Base-by-base conservation (phyloP, 2,329 filamentous ascomycete species). In the Pseudofabraea citricarpa region DNA sequence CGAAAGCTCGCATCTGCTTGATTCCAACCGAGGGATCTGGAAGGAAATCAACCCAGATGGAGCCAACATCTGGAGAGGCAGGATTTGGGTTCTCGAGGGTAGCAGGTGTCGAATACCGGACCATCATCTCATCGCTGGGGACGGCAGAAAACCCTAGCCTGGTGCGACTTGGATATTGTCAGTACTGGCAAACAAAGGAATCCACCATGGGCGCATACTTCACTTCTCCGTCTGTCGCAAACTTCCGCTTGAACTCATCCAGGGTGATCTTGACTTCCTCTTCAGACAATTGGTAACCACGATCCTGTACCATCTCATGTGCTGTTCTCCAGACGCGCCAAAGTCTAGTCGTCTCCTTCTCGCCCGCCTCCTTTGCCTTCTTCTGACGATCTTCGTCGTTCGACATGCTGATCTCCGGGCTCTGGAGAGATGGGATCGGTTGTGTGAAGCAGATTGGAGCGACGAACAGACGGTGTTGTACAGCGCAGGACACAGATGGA, bases 281-380 rank as follows among this genome's bases (percentile, higher is more conserved):
- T 53, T 96, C 88, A 27, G 87, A 78, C 32, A 98, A 77, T 61
- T 95, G 86, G 70, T 98, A 98, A 58, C 94, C 93, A 65, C 91
- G 74, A 66, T 97, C 93, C 49, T 79, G 75, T 56, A 93, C 85
- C 91, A 98, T 95, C 75, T 98, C 88, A 67, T 95, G 89, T 38
- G 90, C 83, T 7, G 93, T 98, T 67, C 83, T 82, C 81, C 88
- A 94, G 57, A 90, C 89, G 66, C 91, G 87, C 91, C 93, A 98
- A 56, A 96, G 80, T 62, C 87, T 82, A 52, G 79, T 75, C 20
- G 63, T 52, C 52, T 72, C 69, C 47, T 65, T 58, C 35, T 68
- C 60, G 15, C 63, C 61, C 40, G 63, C 58, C 48, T 61, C 59
- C 21, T 52, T 49, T 43, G 53, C 49, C 53, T 58, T 60, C 36